Base-by-base conservation (phyloP, 257 asterid species). In the Solanum clarkiae region DNA sequence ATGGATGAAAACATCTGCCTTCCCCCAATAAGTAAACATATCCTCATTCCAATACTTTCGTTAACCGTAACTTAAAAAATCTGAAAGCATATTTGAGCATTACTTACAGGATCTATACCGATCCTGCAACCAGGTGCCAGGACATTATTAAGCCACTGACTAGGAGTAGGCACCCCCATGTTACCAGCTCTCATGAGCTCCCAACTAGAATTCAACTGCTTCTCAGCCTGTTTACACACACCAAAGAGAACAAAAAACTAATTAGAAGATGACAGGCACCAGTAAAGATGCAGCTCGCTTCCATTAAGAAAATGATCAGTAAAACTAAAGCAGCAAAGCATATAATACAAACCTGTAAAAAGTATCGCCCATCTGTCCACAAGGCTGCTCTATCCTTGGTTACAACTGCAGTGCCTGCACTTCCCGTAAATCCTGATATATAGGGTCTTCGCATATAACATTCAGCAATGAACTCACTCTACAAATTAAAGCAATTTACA, bases 361-460 rank as follows among this genome's bases (percentile, higher is more conserved):
- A 96, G 92, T 96, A 96, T 22, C 99, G 91, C 49, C 97, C 99
- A 81, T 96, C 99, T 3, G 99, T 96, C 99, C 99, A 96, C 81
- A 96, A 93, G 83, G 98, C 98, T 47, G 99, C 99, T 92, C 93
- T 93, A 88, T 93, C 97, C 90, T 95, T 96, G 8, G 99, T 96
- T 87, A 96, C 96, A 82, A 95, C 94, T 22, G 98, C 99, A 83
- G 99, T 96, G 75, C 98, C 99, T 70, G 99, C 99, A 79, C 99
- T 96, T 14, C 99, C 99, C 80, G 98, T 96, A 88, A 96, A 96
- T 72, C 97, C 98, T 47, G 99, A 95, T 88, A 96, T 91, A 87
- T 94, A 93, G 84, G 97, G 91, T 89, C 99, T 92, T 89, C 99
- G 92, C 88, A 92, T 88, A 88, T 94, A 96, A 86, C 99, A 96